These are phyloP conservation scores for Stramenopiles sp. DNA, from an alignment of 352 stramenopile species.

Conservation along the genomic window DNA sequence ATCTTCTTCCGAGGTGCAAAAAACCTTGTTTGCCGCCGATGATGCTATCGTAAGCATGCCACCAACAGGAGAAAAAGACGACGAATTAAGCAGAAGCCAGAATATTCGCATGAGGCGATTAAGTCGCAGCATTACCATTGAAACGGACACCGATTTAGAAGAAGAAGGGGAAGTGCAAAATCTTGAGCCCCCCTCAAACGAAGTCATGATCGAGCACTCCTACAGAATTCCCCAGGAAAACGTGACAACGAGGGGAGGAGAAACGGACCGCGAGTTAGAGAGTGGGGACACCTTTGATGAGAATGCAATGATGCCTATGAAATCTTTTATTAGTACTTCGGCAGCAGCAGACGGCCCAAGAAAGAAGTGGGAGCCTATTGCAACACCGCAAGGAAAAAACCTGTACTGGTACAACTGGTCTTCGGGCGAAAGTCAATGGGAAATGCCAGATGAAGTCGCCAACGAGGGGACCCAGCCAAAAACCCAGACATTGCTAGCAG, in stretches of 20 bases:
- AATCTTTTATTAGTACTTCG: too few species aligned
- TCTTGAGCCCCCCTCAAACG: background rate
- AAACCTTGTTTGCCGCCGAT: background rate
- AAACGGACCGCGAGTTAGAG: constrained; percentile 6
- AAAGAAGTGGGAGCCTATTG: constrained; percentile 7
- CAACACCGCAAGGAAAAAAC: constrained; percentile 4
- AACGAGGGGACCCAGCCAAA: background rate
- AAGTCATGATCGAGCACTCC: background rate
- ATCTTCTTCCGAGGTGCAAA: background rate
- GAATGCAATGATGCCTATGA: constrained; percentile 9
- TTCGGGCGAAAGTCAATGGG: constrained; percentile 12
- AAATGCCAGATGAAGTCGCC: background rate
- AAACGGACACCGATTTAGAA: constrained; percentile 10
- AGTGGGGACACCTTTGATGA: constrained; percentile 13
- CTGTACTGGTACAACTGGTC: constrained; percentile 11
- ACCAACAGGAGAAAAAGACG: background rate
- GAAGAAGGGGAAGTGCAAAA: constrained; percentile 2
- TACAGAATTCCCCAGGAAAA: too few species aligned
- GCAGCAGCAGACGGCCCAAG: background rate
- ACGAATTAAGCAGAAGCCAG: constrained; percentile 4
- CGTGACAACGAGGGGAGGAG: background rate
- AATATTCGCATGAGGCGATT: constrained; percentile 4
- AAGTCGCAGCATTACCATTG: constrained; percentile 11
- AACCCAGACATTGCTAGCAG: background rate
- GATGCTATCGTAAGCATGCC: background rate